Evolutionary conservation across 1,284 basidiomycete species (phyloP).

Genomic region (Austroboletus niveus): DNA sequence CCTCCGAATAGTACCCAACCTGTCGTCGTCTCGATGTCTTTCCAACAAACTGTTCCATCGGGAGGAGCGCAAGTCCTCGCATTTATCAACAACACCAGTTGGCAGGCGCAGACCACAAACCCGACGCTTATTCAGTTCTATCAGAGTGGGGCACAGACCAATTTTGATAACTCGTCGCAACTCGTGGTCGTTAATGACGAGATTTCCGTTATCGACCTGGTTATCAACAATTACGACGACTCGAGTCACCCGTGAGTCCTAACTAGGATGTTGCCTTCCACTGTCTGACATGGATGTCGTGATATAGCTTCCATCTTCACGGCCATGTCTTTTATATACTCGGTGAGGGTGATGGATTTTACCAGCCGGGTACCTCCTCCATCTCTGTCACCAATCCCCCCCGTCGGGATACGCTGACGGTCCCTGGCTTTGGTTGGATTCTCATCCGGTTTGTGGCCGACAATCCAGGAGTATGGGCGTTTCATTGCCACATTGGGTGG

Average conservation of each 20-base stretch:
- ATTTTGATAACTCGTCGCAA: constrained; percentile 21
- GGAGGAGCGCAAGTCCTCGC: constrained; percentile 28
- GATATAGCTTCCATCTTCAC: constrained; percentile 31
- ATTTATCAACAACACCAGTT: constrained; percentile 31
- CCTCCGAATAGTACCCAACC: constrained; percentile 29
- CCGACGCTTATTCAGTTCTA: constrained; percentile 33
- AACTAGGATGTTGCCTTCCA: neutral
- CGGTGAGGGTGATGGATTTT: constrained; percentile 26
- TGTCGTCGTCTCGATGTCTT: constrained; percentile 24
- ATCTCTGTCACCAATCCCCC: constrained; percentile 29
- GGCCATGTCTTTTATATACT: constrained; percentile 31
- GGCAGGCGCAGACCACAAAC: constrained; percentile 22
- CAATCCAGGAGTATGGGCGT: constrained; percentile 44
- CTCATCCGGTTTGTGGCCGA: constrained; percentile 38
- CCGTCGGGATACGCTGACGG: constrained; percentile 29
- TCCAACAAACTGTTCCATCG: constrained; percentile 30
- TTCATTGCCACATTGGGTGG: constrained; percentile 51
- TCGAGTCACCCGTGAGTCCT: constrained; percentile 31
- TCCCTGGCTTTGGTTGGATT: constrained; percentile 29
- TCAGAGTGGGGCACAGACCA: constrained; percentile 26
- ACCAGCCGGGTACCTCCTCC: constrained; percentile 21
- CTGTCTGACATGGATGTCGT: neutral
- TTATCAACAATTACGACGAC: constrained; percentile 28
- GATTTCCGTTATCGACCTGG: constrained; percentile 28
- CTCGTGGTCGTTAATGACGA: constrained; percentile 28